Base-by-base conservation (phyloP, 2,329 filamentous ascomycete species). In the Botrytis sinoallii region DNA sequence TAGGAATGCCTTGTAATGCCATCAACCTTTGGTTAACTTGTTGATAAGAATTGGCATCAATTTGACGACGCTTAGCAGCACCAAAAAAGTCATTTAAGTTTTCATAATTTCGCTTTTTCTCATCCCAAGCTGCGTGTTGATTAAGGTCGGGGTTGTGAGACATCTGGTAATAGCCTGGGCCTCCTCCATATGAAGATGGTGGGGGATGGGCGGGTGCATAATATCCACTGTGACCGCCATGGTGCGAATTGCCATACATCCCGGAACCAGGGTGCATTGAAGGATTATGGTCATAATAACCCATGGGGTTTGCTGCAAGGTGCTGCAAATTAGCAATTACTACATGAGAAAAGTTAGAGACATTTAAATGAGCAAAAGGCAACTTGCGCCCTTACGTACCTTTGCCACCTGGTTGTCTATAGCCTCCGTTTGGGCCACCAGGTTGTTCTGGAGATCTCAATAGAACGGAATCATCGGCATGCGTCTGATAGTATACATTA, bases 1-100 rank as follows among this genome's bases (percentile, higher is more conserved):
- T 86, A 81, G 83, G 89, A 80, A 88, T 91, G 71, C 90, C 89
- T 81, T 96, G 93, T 20, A 97, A 88, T 75, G 93, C 92, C 82
- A 95, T 89, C 74, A 99, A 88, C 75, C 95, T 92, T 81, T 96
- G 93, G 78, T 94, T 94, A 77, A 99, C 94, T 81, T 97, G 93
- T 73, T 92, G 88, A 83, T 98, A 98, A n/a, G 92, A 96, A 71
- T 88, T 88, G 4, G 95, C 93, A 81, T 98, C 94, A 77, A 98
- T 92, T 79, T 94, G 91, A 80, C 94, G 92, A 79, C 95, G 93
- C 87, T 98, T 98, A 78, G 94, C 91, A 81, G 93, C 94, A 77
- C 93, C 93, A 78, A 98, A 97, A 85, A 98, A 97, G 82, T 97
- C 94, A 81, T 97, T 95, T 74, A 98, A 86, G 38, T 32, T 92